phyloP scores from a whole-genome alignment of 371 early-diverging fungal genomes.

The Syncephalastrum racemosum region DNA sequence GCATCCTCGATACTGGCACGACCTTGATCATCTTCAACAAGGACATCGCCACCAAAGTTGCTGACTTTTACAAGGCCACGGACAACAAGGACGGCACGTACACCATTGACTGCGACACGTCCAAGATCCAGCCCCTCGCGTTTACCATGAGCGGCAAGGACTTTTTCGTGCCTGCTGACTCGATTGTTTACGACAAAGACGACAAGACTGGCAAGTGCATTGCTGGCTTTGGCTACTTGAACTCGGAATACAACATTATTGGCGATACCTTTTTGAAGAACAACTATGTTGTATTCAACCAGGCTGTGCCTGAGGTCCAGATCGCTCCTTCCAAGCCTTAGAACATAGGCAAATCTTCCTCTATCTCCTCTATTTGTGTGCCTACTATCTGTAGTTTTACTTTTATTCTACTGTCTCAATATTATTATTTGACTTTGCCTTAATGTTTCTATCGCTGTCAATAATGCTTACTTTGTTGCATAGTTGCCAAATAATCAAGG shows the following conservation, averaged over 20 bases:
- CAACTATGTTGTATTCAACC: constrained; percentile 37
- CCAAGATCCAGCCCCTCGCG: constrained; percentile 18
- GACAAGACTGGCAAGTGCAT: constrained; percentile 12
- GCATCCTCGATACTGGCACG: constrained; percentile 33
- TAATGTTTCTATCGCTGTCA: too few relatives aligned
- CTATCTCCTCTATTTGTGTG: too few relatives aligned
- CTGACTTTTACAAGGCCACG: constrained; percentile 17
- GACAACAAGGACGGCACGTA: constrained; percentile 29
- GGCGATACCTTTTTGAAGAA: constrained; percentile 51
- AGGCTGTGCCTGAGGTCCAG: constrained; percentile 20
- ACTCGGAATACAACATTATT: constrained; percentile 31
- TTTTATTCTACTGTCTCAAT: too few relatives aligned
- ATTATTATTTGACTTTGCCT: too few relatives aligned
- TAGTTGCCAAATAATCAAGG: too few relatives aligned
- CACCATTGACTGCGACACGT: constrained; percentile 26
- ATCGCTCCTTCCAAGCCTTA: constrained; percentile 26
- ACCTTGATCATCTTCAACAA: constrained; percentile 25
- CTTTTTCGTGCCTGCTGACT: constrained; percentile 23
- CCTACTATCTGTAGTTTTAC: too few relatives aligned
- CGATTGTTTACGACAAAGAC: constrained; percentile 20
- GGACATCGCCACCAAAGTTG: constrained; percentile 15
- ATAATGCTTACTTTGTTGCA: too few relatives aligned
- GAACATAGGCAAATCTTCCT: not conserved
- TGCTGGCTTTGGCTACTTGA: constrained; percentile 28
- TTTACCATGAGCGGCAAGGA: constrained; percentile 21